Conservation (phyloP, 2,329 filamentous ascomycete genomes). For the Pseudodiploospora longispora region DNA sequence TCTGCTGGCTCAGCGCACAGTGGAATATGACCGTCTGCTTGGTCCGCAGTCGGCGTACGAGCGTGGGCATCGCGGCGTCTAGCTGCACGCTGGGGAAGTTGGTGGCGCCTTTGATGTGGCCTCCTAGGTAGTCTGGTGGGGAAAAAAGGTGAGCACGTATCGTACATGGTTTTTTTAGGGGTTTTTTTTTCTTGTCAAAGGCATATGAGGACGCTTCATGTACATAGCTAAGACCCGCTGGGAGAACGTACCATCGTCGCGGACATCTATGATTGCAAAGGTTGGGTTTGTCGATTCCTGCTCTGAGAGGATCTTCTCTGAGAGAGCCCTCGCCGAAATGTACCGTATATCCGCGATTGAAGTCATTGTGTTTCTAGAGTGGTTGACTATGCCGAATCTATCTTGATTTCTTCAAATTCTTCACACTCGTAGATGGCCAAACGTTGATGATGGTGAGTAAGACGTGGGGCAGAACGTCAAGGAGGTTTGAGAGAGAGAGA, state of each 20-base stretch:
- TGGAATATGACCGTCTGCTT: slow-evolving; percentile 89
- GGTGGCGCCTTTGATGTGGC: slow-evolving; percentile 71
- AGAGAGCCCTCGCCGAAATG: slow-evolving; percentile 62
- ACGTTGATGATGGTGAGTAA: no score
- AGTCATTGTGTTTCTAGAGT: slow-evolving; percentile 28
- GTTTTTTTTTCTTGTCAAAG: no score
- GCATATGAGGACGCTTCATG: no score
- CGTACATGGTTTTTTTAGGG: no score
- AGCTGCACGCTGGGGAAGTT: slow-evolving; percentile 69
- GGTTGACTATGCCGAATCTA: background rate
- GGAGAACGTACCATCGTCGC: slow-evolving; percentile 59
- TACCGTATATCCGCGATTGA: slow-evolving; percentile 56
- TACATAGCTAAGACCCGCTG: background rate
- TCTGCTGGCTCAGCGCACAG: slow-evolving; percentile 84
- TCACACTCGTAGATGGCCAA: no score
- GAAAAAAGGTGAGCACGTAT: no score
- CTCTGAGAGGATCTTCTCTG: slow-evolving; percentile 51
- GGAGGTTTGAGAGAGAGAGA: no score
- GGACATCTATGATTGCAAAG: slow-evolving; percentile 78
- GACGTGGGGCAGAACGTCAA: no score
- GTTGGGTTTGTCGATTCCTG: slow-evolving; percentile 29
- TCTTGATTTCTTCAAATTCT: no score
- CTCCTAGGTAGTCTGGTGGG: slow-evolving; percentile 75
- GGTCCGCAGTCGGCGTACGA: slow-evolving; percentile 68
- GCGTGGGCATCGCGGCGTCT: slow-evolving; percentile 69